A percentile compares a stretch with the other conserved stretches of the same genome.
Evolutionary conservation across 2,329 filamentous ascomycete genomes (phyloP).

Genomic region (Aurifilum marmelostoma): DNA sequence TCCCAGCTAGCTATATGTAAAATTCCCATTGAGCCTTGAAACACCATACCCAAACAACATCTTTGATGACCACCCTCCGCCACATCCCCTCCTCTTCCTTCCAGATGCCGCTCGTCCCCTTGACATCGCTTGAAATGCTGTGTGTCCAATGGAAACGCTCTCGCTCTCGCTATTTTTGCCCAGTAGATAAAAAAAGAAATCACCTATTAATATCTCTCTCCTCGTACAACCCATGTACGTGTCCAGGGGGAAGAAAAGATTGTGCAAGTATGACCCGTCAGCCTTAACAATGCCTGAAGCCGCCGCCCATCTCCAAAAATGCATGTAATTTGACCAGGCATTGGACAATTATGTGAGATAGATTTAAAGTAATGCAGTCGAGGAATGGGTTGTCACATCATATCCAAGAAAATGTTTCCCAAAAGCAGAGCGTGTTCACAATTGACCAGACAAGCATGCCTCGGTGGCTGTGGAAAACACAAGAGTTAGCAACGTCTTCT

Average conservation of each 20-base stretch:
- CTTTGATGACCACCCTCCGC: background rate
- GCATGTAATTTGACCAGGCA: constrained; percentile 18
- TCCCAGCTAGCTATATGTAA: background rate
- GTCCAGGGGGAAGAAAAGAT: background rate
- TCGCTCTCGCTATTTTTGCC: constrained; percentile 3
- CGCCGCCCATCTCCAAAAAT: background rate
- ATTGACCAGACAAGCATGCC: constrained; percentile 75
- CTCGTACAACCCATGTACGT: constrained; percentile 3
- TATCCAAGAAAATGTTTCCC: constrained; percentile 4
- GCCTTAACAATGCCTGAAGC: background rate
- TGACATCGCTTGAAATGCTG: constrained; percentile 4
- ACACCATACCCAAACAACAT: constrained; percentile 5
- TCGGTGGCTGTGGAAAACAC: constrained; percentile 63
- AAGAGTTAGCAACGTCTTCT: constrained; percentile 36
- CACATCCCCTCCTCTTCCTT: background rate
- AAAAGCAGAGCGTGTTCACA: constrained; percentile 50
- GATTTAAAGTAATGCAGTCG: background rate
- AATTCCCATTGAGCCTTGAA: constrained; percentile 1
- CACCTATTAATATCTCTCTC: constrained; percentile 4
- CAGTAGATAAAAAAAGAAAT: background rate
- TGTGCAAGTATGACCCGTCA: constrained; percentile 12
- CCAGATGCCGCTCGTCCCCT: background rate
- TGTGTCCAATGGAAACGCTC: constrained; percentile 4
- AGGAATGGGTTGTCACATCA: constrained; percentile 15
- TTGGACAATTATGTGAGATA: constrained; percentile 27